These are phyloP conservation scores for Penicillium steckii DNA, from an alignment of 495 filamentous ascomycete genomes.

Conservation along the genomic window DNA sequence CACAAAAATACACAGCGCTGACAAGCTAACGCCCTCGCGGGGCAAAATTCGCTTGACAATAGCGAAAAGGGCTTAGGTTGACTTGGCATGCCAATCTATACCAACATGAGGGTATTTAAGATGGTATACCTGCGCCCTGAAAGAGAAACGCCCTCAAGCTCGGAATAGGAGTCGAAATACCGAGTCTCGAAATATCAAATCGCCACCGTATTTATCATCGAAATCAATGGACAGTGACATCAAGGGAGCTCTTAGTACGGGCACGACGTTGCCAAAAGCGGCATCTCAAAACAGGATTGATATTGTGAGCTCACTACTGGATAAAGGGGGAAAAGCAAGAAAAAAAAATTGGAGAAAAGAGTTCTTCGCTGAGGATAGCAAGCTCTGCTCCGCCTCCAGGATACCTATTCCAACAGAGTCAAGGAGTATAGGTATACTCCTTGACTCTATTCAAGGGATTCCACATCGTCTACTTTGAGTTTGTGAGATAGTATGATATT, in stretches of 20 bases:
- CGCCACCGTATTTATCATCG: no score
- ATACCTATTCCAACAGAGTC: no score
- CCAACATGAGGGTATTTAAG: not conserved
- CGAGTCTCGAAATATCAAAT: no score
- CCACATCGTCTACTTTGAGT: no score
- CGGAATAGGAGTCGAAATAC: no score
- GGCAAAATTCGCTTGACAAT: not conserved
- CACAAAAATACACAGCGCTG: no score
- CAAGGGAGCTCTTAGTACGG: not conserved
- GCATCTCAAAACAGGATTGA: not conserved
- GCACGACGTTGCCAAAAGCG: not conserved
- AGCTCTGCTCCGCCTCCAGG: not conserved
- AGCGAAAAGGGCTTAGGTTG: not conserved
- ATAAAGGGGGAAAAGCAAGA: not conserved
- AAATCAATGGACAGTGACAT: not conserved
- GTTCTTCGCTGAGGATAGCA: not conserved
- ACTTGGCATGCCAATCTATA: not conserved
- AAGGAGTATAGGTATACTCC: no score
- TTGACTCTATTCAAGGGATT: no score
- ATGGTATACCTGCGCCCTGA: not conserved
- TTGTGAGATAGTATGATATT: not conserved
- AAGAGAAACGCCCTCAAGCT: not conserved
- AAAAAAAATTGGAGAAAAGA: not conserved
- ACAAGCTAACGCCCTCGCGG: not conserved
- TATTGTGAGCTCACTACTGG: not conserved